Evolutionary conservation across 1,284 basidiomycete species (phyloP), one percentile per base, ranked within the genome.

Genomic region (Trichosporon sp.): DNA sequence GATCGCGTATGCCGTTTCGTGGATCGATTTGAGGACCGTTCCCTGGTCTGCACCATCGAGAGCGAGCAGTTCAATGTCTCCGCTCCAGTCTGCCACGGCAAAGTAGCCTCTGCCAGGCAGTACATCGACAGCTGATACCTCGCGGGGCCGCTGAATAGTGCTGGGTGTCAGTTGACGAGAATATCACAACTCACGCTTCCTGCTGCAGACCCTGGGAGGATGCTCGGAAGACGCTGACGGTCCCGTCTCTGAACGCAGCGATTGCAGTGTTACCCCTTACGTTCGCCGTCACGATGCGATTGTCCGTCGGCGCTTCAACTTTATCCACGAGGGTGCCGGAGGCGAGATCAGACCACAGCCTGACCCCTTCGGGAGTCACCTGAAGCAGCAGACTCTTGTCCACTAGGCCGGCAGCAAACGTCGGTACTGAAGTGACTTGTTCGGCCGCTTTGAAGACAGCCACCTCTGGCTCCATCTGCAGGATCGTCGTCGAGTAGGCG

Each of bases 81-180:
- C 89, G 1, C 87, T 87, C 93, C 95, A 98, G 72, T 92, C 92
- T 0, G 89, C 89, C 25, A 92, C 87, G 0, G 88, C 88, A n/a
- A 76, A 21, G 31, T 34, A 64, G 12, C 47, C 31, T 2, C 35
- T 63, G 15, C 42, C 38, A 6, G 56, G 56, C 13, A 60, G 56
- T 8, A 62, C 42, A 34, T 38, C 66, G 31, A 67, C 53, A 2
- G 66, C 35, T 0, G 66, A 62, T 1, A 58, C 66, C 32, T 69
- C 67, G 2, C 65, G 38, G 3, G 58, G 18, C 12, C 53, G 44
- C 6, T 29, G 56, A 42, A 0, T 67, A 69, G 62, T 69, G 74
- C 75, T 62, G 65, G 12, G 73, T 56, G 51, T 56, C 51, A 56
- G 25, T n/a, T n/a, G n/a, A n/a, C 51, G 15, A 9, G 32, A 27